Base-by-base conservation (phyloP, 2,329 filamentous ascomycete species). In the Neodidymelliopsis sp. region DNA sequence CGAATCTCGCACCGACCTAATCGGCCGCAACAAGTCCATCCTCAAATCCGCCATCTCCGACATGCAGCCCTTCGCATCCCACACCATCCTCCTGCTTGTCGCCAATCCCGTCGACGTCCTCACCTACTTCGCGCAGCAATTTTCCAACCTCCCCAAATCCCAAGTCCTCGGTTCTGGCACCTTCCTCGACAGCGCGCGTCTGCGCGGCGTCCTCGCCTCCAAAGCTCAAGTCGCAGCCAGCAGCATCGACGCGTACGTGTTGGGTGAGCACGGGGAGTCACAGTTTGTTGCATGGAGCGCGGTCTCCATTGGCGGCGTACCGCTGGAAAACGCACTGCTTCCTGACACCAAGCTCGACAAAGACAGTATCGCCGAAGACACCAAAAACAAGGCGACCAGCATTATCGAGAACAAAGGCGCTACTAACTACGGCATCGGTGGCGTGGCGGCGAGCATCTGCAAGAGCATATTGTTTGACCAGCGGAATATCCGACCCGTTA, bases 31-130 rank as follows among this genome's bases (percentile, higher is more conserved):
- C 40, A 63, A 62, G 23, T 34, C 53, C n/a, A 63, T 63, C 6
- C 50, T 63, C 6, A 23, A 58, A 29, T 59, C 56, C 15, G 56
- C 56, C 8, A 56, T 63, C 11, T 19, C 16, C n/a, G 58, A 62
- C 19, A 62, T 62, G 60, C 54, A 58, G 4, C 58, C 60, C 2
- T 58, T 63, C 12, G 49, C 49, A 9, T 2, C 18, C 8, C 50
- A 63, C 25, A 54, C 58, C 1, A 44, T 62, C 13, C 47, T 63
- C 1, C 40, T 62, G 6, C 44, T 63, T 6, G 60, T 63, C 12
- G 58, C 60, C 20, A 63, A 63, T 40, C 60, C 60, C n/a, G 60
- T 63, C 25, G 60, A 63, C 12, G 51, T 60, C 0, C 50, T 63
- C 2, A 62, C 60, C 20, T 56, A 54, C 34, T 62, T 61, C 12